Base-by-base conservation (phyloP, 129 eudicot species). In the Centella asiatica region DNA sequence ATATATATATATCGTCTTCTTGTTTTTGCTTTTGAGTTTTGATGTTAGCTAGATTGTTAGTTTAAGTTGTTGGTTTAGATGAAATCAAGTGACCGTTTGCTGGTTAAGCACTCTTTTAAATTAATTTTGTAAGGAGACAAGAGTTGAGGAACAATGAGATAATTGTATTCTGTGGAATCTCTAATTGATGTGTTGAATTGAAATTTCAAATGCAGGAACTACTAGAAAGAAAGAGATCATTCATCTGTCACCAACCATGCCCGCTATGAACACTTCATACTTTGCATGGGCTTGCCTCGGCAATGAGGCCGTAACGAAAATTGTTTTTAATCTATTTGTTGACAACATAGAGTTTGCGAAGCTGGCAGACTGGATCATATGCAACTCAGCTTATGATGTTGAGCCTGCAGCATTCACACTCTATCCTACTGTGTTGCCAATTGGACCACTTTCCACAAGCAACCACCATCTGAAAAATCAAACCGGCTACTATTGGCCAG, bases 391-490 rank as follows among this genome's bases (percentile, higher is more conserved):
- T 14, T 40, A 48, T 28, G 84, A 72, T 24, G 59, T 82, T 17
- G 89, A 86, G 66, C 54, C 70, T 2, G 80, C 51, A 17, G 74
- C 81, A 0, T 48, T 76, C 17, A 27, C 62, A 11, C 33, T 66
- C 5, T 62, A 50, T 65, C 83, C 85, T 19, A 12, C 47, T 17
- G 19, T 74, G n/a, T 18, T 73, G 22, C 77, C 90, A 2, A 64
- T 86, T 0, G 85, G 90, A 13, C 90, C 85, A 3, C 78, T 86
- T 20, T 48, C 74, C 25, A 78, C 89, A 12, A 50, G 62, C 66
- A 77, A 69, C 63, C 50, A 63, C 32, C n/a, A n/a, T n/a, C 64
- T 55, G 3, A 76, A 67, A 31, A 72, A 71, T 5, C 65, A 78
- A 46, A 28, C 29, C 4, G 79, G 81, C 46, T 28, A 72, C 29